Evolutionary conservation across 345 rosid genomes (phyloP).

Genomic region (Eucalyptus pauciflora): DNA sequence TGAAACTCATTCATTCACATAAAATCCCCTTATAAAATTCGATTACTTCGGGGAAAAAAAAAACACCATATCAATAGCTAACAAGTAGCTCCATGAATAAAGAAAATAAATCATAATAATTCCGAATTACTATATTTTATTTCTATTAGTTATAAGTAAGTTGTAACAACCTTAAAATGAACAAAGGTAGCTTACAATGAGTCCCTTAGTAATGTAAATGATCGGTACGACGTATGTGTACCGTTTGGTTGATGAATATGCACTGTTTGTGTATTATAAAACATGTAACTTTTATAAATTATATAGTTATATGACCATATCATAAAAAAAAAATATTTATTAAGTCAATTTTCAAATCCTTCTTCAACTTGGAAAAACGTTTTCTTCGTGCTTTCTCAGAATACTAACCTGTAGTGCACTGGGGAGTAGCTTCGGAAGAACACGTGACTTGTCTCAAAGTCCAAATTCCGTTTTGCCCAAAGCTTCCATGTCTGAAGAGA

Average conservation of each 20-base stretch:
- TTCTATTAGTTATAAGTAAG: neutral
- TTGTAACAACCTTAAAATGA: neutral
- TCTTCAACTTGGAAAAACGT: neutral
- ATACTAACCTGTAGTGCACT: constrained; percentile 57
- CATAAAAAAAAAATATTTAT: too few relatives aligned
- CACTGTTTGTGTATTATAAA: neutral
- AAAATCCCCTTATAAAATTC: neutral
- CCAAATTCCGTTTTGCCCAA: constrained; percentile 38
- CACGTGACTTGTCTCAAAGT: constrained; percentile 33
- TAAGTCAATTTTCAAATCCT: neutral
- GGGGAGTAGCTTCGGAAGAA: constrained; percentile 83
- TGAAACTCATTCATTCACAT: neutral
- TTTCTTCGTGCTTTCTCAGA: neutral
- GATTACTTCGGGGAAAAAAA: neutral
- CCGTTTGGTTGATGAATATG: neutral
- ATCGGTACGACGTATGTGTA: neutral
- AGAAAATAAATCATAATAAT: neutral
- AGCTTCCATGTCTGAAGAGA: constrained; percentile 61
- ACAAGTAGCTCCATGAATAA: neutral
- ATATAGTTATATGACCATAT: neutral
- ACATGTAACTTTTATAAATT: neutral
- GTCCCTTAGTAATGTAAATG: neutral
- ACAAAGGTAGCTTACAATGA: neutral
- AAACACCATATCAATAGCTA: neutral
- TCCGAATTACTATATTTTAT: neutral